Evolutionary conservation across 129 eudicot genomes (phyloP).

Genomic region (Artemisia annua): DNA sequence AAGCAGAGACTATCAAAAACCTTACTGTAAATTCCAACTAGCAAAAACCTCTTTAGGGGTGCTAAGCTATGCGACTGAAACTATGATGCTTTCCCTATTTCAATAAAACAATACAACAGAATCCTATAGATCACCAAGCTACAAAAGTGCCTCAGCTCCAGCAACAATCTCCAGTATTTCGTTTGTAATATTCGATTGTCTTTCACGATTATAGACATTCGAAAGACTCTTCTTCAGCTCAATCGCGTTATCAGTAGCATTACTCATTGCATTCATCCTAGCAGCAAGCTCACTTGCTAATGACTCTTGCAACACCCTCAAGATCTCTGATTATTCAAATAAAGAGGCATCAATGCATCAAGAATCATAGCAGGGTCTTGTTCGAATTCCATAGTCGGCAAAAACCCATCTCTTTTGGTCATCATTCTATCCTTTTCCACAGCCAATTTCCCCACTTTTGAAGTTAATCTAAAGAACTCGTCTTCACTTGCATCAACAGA

Average conservation of each 20-base stretch:
- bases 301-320: constrained; percentile 89
- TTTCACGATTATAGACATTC: constrained; percentile 56
- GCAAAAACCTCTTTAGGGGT: background rate
- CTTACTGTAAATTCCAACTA: background rate
- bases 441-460: constrained; percentile 57
- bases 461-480: constrained; percentile 71
- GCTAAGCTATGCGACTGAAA: background rate
- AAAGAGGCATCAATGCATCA: constrained; percentile 90
- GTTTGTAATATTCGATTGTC: constrained; percentile 77
- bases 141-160: constrained; percentile 63
- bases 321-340: constrained; percentile 79
- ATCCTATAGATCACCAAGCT: constrained; percentile 22
- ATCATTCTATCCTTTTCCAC: constrained; percentile 57
- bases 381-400: constrained; percentile 71
- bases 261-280: constrained; percentile 89
- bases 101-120: constrained; percentile 3
- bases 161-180: constrained; percentile 83
- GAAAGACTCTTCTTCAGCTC: constrained; percentile 61
- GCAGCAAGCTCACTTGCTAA: constrained; percentile 87
- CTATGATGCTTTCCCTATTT: constrained; percentile 9
- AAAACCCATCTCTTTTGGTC: constrained; percentile 31
- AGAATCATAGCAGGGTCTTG: constrained; percentile 90
- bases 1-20: constrained; percentile 20
- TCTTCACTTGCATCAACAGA: constrained; percentile 67
- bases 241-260: constrained; percentile 72